Base-by-base conservation (phyloP, 2,329 filamentous ascomycete species). In the Teratosphaeria gauchensis region DNA sequence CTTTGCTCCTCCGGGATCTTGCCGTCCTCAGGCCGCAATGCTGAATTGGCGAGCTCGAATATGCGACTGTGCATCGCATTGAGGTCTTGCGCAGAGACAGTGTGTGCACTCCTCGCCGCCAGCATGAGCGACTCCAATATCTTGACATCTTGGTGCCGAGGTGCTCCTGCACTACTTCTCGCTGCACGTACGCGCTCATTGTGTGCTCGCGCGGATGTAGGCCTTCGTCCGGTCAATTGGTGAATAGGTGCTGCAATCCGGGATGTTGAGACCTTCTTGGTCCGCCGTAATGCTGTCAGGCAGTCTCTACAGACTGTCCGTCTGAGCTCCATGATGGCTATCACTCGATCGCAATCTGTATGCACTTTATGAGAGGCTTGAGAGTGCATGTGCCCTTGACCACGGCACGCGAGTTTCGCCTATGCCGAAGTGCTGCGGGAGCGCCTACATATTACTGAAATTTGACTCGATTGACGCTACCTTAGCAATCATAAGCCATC, bases 1-100 rank as follows among this genome's bases (percentile, higher is more conserved):
- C 69, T 62, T 58, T 70, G 66, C 58, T 72, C 69, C 2, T 63
- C 53, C 0, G 68, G 69, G 1, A 70, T 51, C 33, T 61, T 58
- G 24, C 59, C 57, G 35, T 64, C 64, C 33, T 66, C 62, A 4
- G 64, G 62, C 35, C 59, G 62, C n/a, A 70, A 54, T 3, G 66
- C 64, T 6, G 65, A 66, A 12, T 59, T 57, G 28, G 60, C 55
- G n/a, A 72, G 64, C 51, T 69, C 64, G 32, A 66, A 59, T n/a
- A 70, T 62, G 56, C 68, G 66, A 51, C 33, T 56, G 61, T 71
- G 68, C 59, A 64, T 54, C 35, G 63, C 60, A 30, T 62, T 58
- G 46, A 66, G 62, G 35, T 66, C 62, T 33, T 31, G 58, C 32
- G 60, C 42, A 14, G 61, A 62, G 53, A 59, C 58, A 16, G 57